phyloP scores from a whole-genome alignment of 2,329 filamentous ascomycete genomes.

The Sphaceloma murrayae region DNA sequence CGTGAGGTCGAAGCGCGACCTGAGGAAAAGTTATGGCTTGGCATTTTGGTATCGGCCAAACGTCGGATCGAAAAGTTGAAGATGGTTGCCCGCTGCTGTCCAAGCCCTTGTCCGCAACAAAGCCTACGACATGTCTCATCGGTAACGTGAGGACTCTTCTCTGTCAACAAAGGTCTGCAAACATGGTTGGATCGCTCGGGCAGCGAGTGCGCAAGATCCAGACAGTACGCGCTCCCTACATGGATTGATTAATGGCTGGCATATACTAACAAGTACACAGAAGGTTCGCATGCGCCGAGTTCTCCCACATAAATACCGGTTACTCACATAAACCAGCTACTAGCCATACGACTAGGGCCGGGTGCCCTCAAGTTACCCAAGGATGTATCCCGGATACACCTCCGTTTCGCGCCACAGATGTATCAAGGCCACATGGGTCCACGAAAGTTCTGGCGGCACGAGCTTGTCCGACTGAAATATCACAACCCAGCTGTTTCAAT shows the following conservation, averaged over 20 bases:
- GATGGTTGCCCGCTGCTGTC: neutral
- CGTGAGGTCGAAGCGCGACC: slow-evolving; percentile 1
- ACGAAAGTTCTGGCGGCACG: slow-evolving; percentile 81
- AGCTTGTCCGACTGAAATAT: slow-evolving; percentile 81
- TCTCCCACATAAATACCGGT: no score
- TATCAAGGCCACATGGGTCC: slow-evolving; percentile 62
- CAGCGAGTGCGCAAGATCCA: slow-evolving; percentile 67
- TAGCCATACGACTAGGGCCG: slow-evolving; percentile 66
- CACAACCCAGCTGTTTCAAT: slow-evolving; percentile 83
- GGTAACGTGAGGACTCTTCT: no score
- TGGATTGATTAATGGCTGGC: neutral
- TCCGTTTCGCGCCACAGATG: slow-evolving; percentile 57
- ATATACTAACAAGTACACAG: slow-evolving; percentile 16
- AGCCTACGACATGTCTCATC: no score
- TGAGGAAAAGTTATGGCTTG: slow-evolving; percentile 17
- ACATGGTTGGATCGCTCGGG: slow-evolving; percentile 33
- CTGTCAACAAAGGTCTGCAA: neutral
- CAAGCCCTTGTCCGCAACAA: no score
- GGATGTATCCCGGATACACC: slow-evolving; percentile 63
- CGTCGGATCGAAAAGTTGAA: slow-evolving; percentile 13
- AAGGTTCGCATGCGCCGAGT: slow-evolving; percentile 19
- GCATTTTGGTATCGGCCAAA: slow-evolving; percentile 17
- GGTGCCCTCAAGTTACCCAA: slow-evolving; percentile 74
- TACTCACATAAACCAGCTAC: slow-evolving; percentile 45
- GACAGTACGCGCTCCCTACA: slow-evolving; percentile 45